Evolutionary conservation across 164 flowering plant species (phyloP).

Genomic region (Piper betle): DNA sequence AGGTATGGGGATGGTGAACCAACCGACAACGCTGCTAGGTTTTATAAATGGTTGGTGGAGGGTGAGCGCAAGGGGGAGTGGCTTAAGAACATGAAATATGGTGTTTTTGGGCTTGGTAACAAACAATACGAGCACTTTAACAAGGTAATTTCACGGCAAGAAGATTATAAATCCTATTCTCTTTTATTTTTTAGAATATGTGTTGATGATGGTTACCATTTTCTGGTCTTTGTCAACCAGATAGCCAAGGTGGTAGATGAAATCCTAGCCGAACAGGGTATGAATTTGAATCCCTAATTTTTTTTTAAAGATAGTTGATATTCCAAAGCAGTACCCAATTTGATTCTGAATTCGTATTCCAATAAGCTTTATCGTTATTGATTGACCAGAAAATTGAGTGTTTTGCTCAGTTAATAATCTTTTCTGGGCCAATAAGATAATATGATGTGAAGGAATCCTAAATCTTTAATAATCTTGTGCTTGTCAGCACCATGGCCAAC

Average conservation of each 20-base stretch:
- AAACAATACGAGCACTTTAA: constrained; percentile 97
- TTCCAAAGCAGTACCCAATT: not conserved
- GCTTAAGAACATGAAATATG: constrained; percentile 54
- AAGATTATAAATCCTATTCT: not conserved
- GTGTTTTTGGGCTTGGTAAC: constrained; percentile 91
- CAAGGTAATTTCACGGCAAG: constrained; percentile 35
- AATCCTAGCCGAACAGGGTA: constrained; percentile 53
- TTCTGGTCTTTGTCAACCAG: constrained; percentile 23
- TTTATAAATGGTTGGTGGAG: constrained; percentile 69
- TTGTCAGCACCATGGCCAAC: too few relatives aligned
- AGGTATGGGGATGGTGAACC: constrained; percentile 98
- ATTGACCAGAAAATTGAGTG: too few relatives aligned
- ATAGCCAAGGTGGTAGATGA: constrained; percentile 79
- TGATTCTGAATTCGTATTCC: not conserved
- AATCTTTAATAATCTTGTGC: too few relatives aligned
- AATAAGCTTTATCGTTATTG: too few relatives aligned
- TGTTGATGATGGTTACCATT: not conserved
- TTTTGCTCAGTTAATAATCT: too few relatives aligned
- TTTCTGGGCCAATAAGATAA: too few relatives aligned
- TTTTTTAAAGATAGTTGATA: not conserved
- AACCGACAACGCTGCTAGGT: constrained; percentile 94
- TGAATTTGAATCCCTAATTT: constrained; percentile 4
- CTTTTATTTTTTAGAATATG: not conserved
- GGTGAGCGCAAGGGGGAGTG: constrained; percentile 55
- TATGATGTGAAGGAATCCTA: too few relatives aligned